Evolutionary conservation across 1,139 yeast species (phyloP).

Genomic region (Lodderomyces parapsilosis): DNA sequence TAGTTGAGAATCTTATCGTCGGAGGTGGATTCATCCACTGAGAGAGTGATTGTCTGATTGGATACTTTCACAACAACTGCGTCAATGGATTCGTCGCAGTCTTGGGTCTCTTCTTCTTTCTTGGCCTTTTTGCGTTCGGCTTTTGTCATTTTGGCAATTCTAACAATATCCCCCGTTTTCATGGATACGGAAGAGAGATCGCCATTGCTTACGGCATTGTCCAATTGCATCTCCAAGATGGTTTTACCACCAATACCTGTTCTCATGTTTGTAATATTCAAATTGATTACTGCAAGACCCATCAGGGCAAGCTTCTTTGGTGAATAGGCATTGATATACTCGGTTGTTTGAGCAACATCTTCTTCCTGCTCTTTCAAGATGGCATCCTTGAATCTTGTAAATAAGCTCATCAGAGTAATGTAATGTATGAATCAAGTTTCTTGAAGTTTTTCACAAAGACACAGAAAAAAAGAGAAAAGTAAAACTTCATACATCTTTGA

Average conservation of each 20-base stretch:
- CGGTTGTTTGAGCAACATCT: conserved; percentile 55
- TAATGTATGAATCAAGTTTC: conserved; percentile 1
- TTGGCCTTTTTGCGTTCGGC: conserved; percentile 20
- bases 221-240: conserved; percentile 63
- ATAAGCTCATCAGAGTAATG: conserved; percentile 10
- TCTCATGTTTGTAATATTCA: conserved; percentile 56
- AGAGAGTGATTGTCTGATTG: conserved; percentile 47
- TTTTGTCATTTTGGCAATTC: conserved; percentile 38
- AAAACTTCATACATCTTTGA: conserved; percentile 1
- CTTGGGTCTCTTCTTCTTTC: conserved; percentile 15
- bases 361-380: conserved; percentile 57
- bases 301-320: conserved; percentile 63
- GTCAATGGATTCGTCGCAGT: conserved; percentile 37
- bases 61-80: conserved; percentile 62
- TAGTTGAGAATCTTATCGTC: conserved; percentile 47
- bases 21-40: conserved; percentile 48
- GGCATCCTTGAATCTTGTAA: conserved; percentile 29
- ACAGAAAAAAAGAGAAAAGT: neutral
- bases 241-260: conserved; percentile 84
- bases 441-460: neutral
- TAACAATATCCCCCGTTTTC: conserved; percentile 77
- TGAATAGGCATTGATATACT: conserved; percentile 50
- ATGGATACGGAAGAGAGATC: conserved; percentile 59
- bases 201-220: conserved; percentile 46
- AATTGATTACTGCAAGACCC: conserved; percentile 75